Evolutionary conservation across 768 basidiomycete species (phyloP).

Genomic region (Agrocybe pediades): DNA sequence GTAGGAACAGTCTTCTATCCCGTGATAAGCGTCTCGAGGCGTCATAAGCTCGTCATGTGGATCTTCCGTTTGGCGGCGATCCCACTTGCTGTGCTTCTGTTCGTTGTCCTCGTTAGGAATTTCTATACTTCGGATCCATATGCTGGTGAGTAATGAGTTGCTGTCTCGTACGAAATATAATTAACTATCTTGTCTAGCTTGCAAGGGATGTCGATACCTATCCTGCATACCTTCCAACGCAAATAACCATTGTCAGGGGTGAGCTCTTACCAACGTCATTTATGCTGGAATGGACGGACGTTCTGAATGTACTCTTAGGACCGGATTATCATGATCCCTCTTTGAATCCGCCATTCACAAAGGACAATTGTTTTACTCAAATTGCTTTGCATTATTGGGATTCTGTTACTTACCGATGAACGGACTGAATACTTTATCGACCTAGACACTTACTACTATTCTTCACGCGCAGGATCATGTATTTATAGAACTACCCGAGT

Average conservation of each 20-base stretch:
- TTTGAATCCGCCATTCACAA: no score
- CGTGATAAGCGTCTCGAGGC: conserved; percentile 77
- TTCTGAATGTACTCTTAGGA: conserved; percentile 24
- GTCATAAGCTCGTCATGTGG: conserved; percentile 76
- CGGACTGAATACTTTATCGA: no score
- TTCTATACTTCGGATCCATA: conserved; percentile 91
- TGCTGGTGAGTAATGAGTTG: conserved; percentile 53
- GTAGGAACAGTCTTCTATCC: conserved; percentile 86
- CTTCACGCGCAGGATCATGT: no score
- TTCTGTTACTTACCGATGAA: no score
- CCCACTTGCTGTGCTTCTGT: conserved; percentile 76
- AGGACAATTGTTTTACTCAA: no score
- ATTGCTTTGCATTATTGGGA: no score
- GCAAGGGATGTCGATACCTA: conserved; percentile 85
- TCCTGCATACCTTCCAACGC: conserved; percentile 82
- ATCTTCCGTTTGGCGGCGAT: conserved; percentile 70
- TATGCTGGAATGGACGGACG: not conserved
- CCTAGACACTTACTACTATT: no score
- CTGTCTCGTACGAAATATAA: not conserved
- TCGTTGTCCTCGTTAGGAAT: conserved; percentile 80
- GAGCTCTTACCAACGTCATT: conserved; percentile 18
- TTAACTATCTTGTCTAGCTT: conserved; percentile 49
- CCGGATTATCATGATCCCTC: conserved; percentile 27
- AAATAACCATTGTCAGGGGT: conserved; percentile 71
- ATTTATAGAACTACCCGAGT: no score